Evolutionary conservation across 106 monocot genomes (phyloP), one percentile per base, ranked within the genome.

Genomic region (Chionographis japonica): DNA sequence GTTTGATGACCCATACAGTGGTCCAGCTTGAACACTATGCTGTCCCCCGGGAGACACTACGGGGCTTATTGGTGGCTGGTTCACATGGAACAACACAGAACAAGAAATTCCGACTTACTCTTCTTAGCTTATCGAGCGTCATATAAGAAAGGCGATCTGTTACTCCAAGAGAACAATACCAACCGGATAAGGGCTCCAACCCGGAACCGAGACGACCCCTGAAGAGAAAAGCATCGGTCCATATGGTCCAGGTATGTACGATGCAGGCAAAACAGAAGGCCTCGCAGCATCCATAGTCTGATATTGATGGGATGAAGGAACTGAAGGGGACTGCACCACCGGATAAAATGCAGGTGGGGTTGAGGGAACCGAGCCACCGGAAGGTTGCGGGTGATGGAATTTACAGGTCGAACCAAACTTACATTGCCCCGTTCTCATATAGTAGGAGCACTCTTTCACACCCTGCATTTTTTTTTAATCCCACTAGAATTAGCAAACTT

Each of bases 401-500:
- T 94, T 94, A 79, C 93, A 94, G 16, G 86, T 86, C n/a, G 69
- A 67, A 57, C 89, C 93, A 80, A 94, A 94, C 68, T 89, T 94
- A 65, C 93, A 94, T 39, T 78, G 79, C 37, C 86, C 89, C 20
- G 86, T 86, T 66, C 83, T 94, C 70, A 94, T 57, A 70, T 94
- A 94, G 63, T 89, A 94, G 11, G 86, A 68, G 53, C 93, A 94
- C 38, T 94, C 93, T 68, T 78, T 94, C 75, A 89, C 89, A 4
- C 93, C 93, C 93, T 93, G 75, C 58, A 80, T 72, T 50, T 62
- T 11, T 55, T 40, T 46, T 13, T 13, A 39, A 35, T 36, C 13
- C 17, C 7, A 60, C 8, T 61, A 71, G 17, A 4, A 69, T 35
- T 9, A 35, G n/a, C 37, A 13, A 42, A 16, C 18, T 4, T 4